Evolutionary conservation across 225 moss, liverwort and hornwort species (phyloP).

Genomic region (Asterella californica): DNA sequence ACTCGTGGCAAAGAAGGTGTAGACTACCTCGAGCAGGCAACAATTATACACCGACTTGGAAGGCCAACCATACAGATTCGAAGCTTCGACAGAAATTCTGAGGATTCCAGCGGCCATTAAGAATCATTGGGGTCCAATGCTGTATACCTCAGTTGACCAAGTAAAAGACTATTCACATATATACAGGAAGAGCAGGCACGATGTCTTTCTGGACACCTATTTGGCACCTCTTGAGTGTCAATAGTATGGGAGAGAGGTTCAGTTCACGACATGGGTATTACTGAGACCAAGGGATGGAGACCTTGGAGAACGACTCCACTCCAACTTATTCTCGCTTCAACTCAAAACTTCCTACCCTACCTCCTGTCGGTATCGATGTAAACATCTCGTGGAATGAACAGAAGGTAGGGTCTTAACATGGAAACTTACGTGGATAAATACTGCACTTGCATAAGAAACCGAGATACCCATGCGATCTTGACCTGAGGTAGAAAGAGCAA

Average conservation of each 20-base stretch:
- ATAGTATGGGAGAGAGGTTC: constrained; percentile 8
- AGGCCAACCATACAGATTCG: constrained; percentile 15
- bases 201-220: constrained; percentile 2
- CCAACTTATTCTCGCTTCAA: constrained; percentile 28
- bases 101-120: constrained; percentile 13
- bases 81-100: constrained; percentile 1
- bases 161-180: constrained; percentile 23
- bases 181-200: constrained; percentile 25
- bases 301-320: constrained; percentile 17
- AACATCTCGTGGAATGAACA: constrained; percentile 2
- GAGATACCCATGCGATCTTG: constrained; percentile 15
- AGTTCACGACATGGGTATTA: constrained; percentile 17
- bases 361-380: constrained; percentile 21
- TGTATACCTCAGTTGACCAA: constrained; percentile 18
- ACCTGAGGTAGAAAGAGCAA: constrained; percentile 24
- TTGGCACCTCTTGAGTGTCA: constrained; percentile 14
- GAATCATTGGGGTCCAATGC: constrained; percentile 16
- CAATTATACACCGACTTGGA: constrained; percentile 12
- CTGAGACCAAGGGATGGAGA: constrained; percentile 17
- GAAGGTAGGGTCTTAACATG: constrained; percentile 19
- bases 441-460: constrained; percentile 25
- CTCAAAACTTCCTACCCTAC: constrained; percentile 14
- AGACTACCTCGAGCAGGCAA: constrained; percentile 10
- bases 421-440: constrained; percentile 21
- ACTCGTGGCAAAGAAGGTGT: background rate